Base-by-base conservation (phyloP, 176 grass and related monocot genomes). In the Poa pratensis region DNA sequence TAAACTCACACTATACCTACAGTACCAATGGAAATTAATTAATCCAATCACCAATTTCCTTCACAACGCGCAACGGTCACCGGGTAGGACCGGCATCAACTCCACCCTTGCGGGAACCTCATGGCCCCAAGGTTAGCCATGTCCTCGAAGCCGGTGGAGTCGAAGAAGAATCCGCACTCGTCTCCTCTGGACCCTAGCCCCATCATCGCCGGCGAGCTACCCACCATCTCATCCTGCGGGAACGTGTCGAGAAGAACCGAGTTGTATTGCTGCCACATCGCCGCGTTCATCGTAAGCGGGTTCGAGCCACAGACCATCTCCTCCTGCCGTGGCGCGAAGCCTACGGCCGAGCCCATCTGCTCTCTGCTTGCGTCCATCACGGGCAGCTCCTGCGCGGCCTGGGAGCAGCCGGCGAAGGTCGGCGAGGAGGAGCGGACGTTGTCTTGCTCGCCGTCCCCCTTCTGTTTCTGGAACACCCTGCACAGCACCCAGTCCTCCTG, bases 401-500 rank as follows among this genome's bases (percentile, higher is more conserved):
- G 42, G 17, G 85, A 83, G n/a, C 71, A 81, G 46, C 61, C 23
- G 45, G 84, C 70, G 55, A 81, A 76, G 35, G 90, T 39, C 64
- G 84, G 76, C 46, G 83, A 84, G 17, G 80, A 75, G 19, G 86
- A 77, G 48, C 62, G 48, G 49, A 3, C 22, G 52, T 13, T 83
- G 32, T 94, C 90, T 1, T 90, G 87, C 24, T 94, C 92, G 49
- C 74, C 43, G 15, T 90, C 88, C 45, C 73, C 82, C 62, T 95
- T 95, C 71, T 67, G 82, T 12, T 97, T 97, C 81, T 91, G 76
- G 74, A 97, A 95, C 63, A 97, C 95, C 81, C 91, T 93, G 73
- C 95, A 97, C 1, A 97, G 91, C 69, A 97, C 95, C 95, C 92
- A 95, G 54, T 95, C 93, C 86, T 94, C 92, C 92, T 97, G 91